phyloP scores from a whole-genome alignment of 2,329 filamentous ascomycete species.

The Cercospora zeae-maydis region DNA sequence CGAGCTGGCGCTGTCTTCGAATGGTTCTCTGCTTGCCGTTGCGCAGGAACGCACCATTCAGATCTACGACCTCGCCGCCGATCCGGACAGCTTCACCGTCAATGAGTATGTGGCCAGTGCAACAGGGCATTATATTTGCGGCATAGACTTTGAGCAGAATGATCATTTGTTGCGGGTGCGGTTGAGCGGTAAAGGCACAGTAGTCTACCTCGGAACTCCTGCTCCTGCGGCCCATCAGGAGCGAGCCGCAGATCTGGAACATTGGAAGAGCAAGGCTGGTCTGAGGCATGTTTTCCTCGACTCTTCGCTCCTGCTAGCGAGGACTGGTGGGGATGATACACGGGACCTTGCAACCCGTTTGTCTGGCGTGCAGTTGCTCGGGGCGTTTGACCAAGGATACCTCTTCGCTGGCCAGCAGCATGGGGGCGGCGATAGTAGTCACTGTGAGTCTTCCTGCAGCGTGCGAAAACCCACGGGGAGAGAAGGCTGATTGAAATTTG shows the following conservation, averaged over 20 bases:
- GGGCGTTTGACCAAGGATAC: constrained; percentile 28
- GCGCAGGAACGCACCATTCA: constrained; percentile 37
- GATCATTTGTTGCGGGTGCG: constrained; percentile 34
- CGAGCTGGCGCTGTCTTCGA: constrained; percentile 34
- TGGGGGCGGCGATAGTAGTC: constrained; percentile 29
- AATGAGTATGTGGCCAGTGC: constrained; percentile 34
- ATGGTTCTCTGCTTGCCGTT: constrained; percentile 34
- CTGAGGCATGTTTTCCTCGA: constrained; percentile 34
- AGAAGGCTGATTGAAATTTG: constrained; percentile 6
- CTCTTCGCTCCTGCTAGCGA: constrained; percentile 26
- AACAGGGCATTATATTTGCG: constrained; percentile 36
- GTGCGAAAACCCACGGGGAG: not conserved
- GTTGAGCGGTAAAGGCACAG: constrained; percentile 35
- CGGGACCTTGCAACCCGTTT: constrained; percentile 18
- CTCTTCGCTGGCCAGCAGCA: constrained; percentile 35
- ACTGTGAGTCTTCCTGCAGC: constrained; percentile 7
- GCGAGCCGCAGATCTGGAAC: constrained; percentile 24
- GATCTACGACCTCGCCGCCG: constrained; percentile 34
- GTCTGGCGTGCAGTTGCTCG: constrained; percentile 34
- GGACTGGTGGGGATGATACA: constrained; percentile 6
- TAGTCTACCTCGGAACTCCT: constrained; percentile 37
- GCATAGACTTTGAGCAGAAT: constrained; percentile 35
- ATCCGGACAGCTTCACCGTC: constrained; percentile 32
- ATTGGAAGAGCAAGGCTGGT: constrained; percentile 36
- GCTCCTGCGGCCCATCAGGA: constrained; percentile 1